These are phyloP conservation scores for Aureobasidium leucospermi DNA, from an alignment of 2,329 filamentous ascomycete genomes.

Conservation along the genomic window DNA sequence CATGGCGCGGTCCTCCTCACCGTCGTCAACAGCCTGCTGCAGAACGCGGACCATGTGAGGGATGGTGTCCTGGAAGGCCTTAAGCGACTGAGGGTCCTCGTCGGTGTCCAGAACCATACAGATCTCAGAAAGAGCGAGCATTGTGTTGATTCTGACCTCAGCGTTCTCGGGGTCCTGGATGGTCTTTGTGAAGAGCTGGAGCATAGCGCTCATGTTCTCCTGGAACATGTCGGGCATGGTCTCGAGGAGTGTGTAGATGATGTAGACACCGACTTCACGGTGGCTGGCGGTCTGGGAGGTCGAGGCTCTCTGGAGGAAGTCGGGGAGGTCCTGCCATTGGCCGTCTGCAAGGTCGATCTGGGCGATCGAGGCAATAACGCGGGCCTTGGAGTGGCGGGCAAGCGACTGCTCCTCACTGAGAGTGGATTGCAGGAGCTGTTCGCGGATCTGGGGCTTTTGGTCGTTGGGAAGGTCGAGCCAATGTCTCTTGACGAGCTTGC, in stretches of 20 bases:
- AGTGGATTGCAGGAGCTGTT: conserved; percentile 75
- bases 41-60: conserved; percentile 85
- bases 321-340: conserved; percentile 75
- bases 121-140: conserved; percentile 81
- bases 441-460: conserved; percentile 73
- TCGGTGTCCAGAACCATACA: conserved; percentile 83
- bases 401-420: conserved; percentile 70
- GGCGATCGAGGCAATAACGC: conserved; percentile 80
- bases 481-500: conserved; percentile 75
- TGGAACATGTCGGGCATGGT: conserved; percentile 77
- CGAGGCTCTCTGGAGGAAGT: conserved; percentile 70
- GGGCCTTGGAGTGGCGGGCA: conserved; percentile 77
- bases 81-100: conserved; percentile 67
- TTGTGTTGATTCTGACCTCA: conserved; percentile 90
- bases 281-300: conserved; percentile 67
- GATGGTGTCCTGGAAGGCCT: conserved; percentile 70
- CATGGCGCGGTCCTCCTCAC: conserved; percentile 79
- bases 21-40: conserved; percentile 69
- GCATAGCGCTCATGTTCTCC: conserved; percentile 71
- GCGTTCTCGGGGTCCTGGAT: conserved; percentile 86
- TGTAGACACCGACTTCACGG: conserved; percentile 85
- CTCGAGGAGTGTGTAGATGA: conserved; percentile 87
- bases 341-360: conserved; percentile 79
- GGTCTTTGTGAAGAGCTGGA: conserved; percentile 75
- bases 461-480: conserved; percentile 67